Percentiles rank a stretch among this genome's conserved stretches.
Conservation (phyloP, 2,329 filamentous ascomycete genomes). For the Kalaharituber pfeilii region DNA sequence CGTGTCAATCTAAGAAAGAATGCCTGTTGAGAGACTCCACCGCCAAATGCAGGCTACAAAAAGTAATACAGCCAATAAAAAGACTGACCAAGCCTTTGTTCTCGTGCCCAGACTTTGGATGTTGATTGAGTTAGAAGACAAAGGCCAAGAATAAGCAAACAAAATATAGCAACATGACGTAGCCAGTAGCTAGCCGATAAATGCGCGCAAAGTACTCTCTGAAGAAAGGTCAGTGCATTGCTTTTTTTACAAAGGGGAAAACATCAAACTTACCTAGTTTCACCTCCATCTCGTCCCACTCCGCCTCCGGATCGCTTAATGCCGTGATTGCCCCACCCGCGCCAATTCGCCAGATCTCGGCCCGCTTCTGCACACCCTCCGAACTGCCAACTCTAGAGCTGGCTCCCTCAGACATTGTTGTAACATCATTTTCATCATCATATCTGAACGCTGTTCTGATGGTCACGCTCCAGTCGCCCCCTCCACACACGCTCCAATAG, state of each 20-base stretch:
- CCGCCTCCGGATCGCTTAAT: constrained; percentile 59
- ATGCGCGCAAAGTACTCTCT: constrained; percentile 16
- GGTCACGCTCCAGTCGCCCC: constrained; percentile 78
- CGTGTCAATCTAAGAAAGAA: not conserved
- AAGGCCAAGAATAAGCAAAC: not conserved
- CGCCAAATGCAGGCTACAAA: not conserved
- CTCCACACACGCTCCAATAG: constrained; percentile 71
- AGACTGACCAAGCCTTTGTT: not conserved
- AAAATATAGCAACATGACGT: not conserved
- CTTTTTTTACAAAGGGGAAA: not conserved
- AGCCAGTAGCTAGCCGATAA: constrained; percentile 4
- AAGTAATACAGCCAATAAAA: not conserved
- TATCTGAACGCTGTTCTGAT: constrained; percentile 67
- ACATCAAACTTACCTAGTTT: constrained; percentile 35
- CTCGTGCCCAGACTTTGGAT: not conserved
- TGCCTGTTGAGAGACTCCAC: not conserved
- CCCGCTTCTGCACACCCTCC: constrained; percentile 15
- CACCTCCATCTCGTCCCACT: constrained; percentile 80
- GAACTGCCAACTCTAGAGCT: not conserved
- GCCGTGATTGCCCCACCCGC: constrained; percentile 82
- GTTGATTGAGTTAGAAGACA: not conserved
- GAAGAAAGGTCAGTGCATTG: not conserved
- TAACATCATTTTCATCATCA: constrained; percentile 39
- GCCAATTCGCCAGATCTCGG: constrained; percentile 62
- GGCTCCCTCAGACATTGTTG: constrained; percentile 6